Evolutionary conservation across 495 filamentous ascomycete genomes (phyloP), one percentile per base, ranked within the genome.

Genomic region (Durotheca rogersii): DNA sequence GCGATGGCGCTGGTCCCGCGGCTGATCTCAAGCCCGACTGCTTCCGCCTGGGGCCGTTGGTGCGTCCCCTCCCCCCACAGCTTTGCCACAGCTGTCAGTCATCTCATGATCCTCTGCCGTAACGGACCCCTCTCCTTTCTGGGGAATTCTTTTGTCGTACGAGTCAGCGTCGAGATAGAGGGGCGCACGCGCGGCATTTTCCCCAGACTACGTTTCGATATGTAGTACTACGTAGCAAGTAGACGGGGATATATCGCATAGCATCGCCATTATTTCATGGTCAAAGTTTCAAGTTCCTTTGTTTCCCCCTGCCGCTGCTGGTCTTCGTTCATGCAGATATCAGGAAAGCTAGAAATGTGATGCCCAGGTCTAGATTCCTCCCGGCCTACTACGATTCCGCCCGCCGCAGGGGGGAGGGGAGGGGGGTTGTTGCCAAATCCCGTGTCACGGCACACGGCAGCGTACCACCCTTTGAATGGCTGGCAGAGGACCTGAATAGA

Each of bases 311-410:
- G 31, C 3, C 20, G 25, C 17, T 6, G 2, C 20, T 33, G 27
- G 11, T 7, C 46, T 35, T 39, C 27, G n/a, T 30, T 31, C 37
- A 46, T 39, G 40, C 49, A 42, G 16, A 38, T 51, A 35, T 44
- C 27, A 47, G 39, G 18, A n/a, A n/a, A n/a, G n/a, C n/a, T n/a
- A n/a, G n/a, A n/a, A n/a, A n/a, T n/a, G n/a, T n/a, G n/a, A n/a
- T n/a, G n/a, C 39, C 55, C 44, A 25, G 39, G 44, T 47, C 36
- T 49, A 2, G 30, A 48, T 45, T 44, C 51, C 51, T 55, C 39
- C 51, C 37, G 39, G 34, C 25, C 16, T 55, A 38, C 21, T 41
- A 55, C 39, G 44, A 32, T 39, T 52, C 47, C 39, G 18, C 39
- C 44, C 48, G 39, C 9, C 38, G n/a, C 44, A 43, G 39, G 51